Evolutionary conservation across 2,329 filamentous ascomycete genomes (phyloP).

Genomic region (Thelonectria olida): DNA sequence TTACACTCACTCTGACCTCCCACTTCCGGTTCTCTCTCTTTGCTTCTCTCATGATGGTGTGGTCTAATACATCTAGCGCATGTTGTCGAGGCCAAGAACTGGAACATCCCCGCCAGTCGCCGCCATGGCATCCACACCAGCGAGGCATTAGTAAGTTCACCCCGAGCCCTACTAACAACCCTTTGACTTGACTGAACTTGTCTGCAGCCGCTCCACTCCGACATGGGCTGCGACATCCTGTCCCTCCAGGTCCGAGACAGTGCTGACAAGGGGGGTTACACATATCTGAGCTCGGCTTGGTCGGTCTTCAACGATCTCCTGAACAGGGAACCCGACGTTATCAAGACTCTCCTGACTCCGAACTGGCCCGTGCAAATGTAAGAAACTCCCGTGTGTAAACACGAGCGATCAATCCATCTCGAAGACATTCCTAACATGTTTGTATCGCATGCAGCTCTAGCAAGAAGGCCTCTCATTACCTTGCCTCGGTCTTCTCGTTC

Average conservation of each 20-base stretch:
- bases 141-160: conserved; percentile 49
- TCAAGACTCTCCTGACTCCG: conserved; percentile 48
- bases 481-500: conserved; percentile 54
- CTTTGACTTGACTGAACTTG: conserved; percentile 5
- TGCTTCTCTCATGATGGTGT: neutral
- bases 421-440: conserved; percentile 22
- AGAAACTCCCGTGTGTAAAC: conserved; percentile 31
- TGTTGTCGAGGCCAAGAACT: conserved; percentile 56
- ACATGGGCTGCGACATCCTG: conserved; percentile 62
- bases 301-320: conserved; percentile 56
- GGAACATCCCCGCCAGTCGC: conserved; percentile 53
- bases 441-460: conserved; percentile 31
- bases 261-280: conserved; percentile 55
- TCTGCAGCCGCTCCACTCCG: conserved; percentile 57
- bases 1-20: conserved; percentile 6
- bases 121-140: conserved; percentile 63
- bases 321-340: conserved; percentile 47
- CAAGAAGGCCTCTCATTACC: conserved; percentile 42
- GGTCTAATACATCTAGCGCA: conserved; percentile 50
- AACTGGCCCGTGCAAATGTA: conserved; percentile 61
- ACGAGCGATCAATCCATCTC: neutral
- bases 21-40: neutral
- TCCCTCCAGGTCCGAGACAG: conserved; percentile 57
- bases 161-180: neutral
- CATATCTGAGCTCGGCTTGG: conserved; percentile 54